Evolutionary conservation across 345 rosid genomes (phyloP), one percentile per base, ranked within the genome.

Genomic region (Citrus cavaleriei): DNA sequence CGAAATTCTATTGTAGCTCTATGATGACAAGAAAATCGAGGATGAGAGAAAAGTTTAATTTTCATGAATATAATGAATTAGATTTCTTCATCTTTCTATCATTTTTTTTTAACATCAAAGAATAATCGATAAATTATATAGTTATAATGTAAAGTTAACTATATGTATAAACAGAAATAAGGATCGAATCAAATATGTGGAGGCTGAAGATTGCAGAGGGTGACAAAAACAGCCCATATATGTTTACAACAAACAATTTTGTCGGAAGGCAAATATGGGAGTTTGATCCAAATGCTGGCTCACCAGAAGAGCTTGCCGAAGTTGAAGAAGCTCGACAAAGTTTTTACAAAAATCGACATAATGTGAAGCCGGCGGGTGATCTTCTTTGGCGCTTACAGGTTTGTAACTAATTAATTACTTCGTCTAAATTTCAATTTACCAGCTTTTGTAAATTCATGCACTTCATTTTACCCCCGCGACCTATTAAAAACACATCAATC

Each of bases 371-470:
- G 30, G 74, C 85, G 10, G 81, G 87, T 9, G 92, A 89, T 54
- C 88, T 89, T 73, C 38, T 89, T n/a, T 89, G 89, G 90, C 90
- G 88, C 12, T 78, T 84, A 81, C 90, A 87, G 90, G 92, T 89
- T 79, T 7, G 19, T 18, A 54, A 18, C 22, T 13, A 46, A 3
- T 46, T 1, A 0, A 46, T 13, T 46, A 46, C 51, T 3, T 13
- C 0, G 16, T 46, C 51, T 46, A 13, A 46, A 46, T 13, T 46
- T 46, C 51, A 12, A 46, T 13, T 46, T 46, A 12, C 51, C 5
- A 0, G 16, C 51, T 13, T 46, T 46, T 13, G 18, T 46, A 46
- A 46, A 46, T 12, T 13, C 51, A 46, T 16, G 51, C 14, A 3
- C 16, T 46, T 46, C 51, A 13, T 46, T 42, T 46, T 46, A 12